Conservation (phyloP, 1,284 basidiomycete genomes). For the Moniliella sp. region DNA sequence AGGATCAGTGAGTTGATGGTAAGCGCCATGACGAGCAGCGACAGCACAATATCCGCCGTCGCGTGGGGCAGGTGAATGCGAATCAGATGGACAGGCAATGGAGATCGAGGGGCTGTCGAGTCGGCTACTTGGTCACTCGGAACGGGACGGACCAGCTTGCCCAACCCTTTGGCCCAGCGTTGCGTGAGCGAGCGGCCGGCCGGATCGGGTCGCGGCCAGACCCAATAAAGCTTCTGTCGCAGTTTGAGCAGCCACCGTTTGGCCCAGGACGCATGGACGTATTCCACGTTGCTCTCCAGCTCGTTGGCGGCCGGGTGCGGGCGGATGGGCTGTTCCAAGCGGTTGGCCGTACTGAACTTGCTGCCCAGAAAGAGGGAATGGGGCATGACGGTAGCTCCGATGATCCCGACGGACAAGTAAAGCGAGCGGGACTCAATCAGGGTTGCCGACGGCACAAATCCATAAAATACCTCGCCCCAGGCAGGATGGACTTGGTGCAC, state of each 20-base stretch:
- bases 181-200: background rate
- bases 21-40: constrained; percentile 37
- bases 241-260: no score
- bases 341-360: constrained; percentile 35
- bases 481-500: constrained; percentile 51
- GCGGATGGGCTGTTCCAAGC: constrained; percentile 2
- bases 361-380: constrained; percentile 76
- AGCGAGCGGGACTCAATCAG: constrained; percentile 44
- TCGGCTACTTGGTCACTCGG: background rate
- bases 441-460: constrained; percentile 53
- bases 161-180: background rate
- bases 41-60: constrained; percentile 28
- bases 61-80: constrained; percentile 23
- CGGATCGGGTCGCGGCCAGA: no score
- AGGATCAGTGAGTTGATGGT: constrained; percentile 59
- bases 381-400: constrained; percentile 49
- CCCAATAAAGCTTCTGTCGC: no score
- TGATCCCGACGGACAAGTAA: constrained; percentile 50
- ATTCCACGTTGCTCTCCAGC: background rate
- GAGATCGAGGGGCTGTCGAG: background rate
- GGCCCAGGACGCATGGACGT: no score
- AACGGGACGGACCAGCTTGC: background rate
- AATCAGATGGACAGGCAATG: constrained; percentile 3
- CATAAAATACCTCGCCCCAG: constrained; percentile 62
- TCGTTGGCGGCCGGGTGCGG: background rate